A percentile compares a stretch with the other conserved stretches of the same genome.
Conservation (phyloP, 352 stramenopile species). For the Pythium utonaiense region DNA sequence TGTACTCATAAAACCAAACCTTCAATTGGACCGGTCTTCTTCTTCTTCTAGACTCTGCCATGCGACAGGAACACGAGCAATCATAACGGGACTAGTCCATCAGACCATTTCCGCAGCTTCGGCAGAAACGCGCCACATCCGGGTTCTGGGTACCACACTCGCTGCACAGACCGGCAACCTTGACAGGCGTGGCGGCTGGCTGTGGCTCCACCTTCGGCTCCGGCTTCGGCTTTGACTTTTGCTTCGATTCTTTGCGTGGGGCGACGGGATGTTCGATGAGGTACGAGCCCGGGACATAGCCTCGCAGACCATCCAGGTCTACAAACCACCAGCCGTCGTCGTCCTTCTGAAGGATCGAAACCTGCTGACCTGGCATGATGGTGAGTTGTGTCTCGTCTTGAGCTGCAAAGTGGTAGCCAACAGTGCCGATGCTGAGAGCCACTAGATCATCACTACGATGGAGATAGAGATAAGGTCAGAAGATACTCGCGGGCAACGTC, state of each 20-base stretch:
- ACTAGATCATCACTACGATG: conserved; percentile 47
- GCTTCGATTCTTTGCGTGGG: conserved; percentile 14
- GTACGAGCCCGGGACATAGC: conserved; percentile 81
- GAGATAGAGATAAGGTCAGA: neutral
- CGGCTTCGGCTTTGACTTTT: conserved; percentile 18
- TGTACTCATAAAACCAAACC: neutral
- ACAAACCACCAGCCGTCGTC: conserved; percentile 86
- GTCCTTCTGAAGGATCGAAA: conserved; percentile 80
- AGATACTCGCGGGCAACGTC: too few species aligned
- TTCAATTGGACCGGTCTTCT: neutral
- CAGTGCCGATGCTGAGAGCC: conserved; percentile 49
- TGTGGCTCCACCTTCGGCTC: conserved; percentile 9
- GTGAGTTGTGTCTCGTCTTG: conserved; percentile 81
- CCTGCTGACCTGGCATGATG: conserved; percentile 74
- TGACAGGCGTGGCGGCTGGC: conserved; percentile 9
- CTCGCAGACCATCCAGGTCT: conserved; percentile 57
- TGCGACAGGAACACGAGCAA: conserved; percentile 2
- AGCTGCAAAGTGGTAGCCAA: conserved; percentile 68
- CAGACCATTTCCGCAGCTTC: conserved; percentile 74
- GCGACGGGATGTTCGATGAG: conserved; percentile 61
- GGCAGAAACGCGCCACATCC: conserved; percentile 70
- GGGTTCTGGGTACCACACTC: conserved; percentile 74
- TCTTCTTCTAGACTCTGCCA: conserved; percentile 7
- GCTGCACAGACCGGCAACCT: conserved; percentile 58
- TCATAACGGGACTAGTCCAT: conserved; percentile 33